phyloP scores from a whole-genome alignment of 805 yeast genomes.

The Yamadazyma takamatsuzukensis region DNA sequence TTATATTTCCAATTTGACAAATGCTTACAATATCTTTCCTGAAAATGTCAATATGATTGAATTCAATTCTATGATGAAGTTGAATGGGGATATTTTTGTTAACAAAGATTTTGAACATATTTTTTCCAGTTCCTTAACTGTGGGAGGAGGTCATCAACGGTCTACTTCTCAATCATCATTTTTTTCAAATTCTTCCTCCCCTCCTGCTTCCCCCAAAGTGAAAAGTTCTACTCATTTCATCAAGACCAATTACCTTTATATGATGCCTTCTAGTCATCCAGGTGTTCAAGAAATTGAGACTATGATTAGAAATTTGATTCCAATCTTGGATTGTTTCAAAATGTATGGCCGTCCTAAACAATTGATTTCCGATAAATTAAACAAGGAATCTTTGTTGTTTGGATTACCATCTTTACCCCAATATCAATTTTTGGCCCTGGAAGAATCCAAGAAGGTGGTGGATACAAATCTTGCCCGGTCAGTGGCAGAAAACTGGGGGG shows the following conservation, averaged over 20 bases:
- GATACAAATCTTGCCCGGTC: constrained; percentile 17
- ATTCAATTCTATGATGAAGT: constrained; percentile 50
- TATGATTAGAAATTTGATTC: constrained; percentile 65
- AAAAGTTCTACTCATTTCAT: constrained; percentile 10
- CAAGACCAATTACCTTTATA: constrained; percentile 45
- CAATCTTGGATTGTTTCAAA: constrained; percentile 65
- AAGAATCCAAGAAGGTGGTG: constrained; percentile 24
- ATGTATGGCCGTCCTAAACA: constrained; percentile 74
- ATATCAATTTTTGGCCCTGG: constrained; percentile 48
- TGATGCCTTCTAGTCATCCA: constrained; percentile 71
- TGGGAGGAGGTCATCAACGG: constrained; percentile 11
- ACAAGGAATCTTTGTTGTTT: constrained; percentile 62
- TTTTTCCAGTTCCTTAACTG: constrained; percentile 19
- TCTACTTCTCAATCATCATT: constrained; percentile 12
- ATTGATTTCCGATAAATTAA: constrained; percentile 68
- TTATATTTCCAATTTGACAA: constrained; percentile 41
- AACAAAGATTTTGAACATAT: constrained; percentile 37
- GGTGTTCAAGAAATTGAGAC: constrained; percentile 72
- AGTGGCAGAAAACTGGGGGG: constrained; percentile 22
- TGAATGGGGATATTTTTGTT: constrained; percentile 52
- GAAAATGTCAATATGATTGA: constrained; percentile 56
- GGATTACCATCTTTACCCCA: constrained; percentile 75
- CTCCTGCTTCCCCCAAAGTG: constrained; percentile 19
- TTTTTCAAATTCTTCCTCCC: constrained; percentile 15
- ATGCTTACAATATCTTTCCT: constrained; percentile 57